A percentile compares a stretch with the other conserved stretches of the same genome.
phyloP scores from a whole-genome alignment of 2,329 filamentous ascomycete genomes.

The Claviceps humidiphila region DNA sequence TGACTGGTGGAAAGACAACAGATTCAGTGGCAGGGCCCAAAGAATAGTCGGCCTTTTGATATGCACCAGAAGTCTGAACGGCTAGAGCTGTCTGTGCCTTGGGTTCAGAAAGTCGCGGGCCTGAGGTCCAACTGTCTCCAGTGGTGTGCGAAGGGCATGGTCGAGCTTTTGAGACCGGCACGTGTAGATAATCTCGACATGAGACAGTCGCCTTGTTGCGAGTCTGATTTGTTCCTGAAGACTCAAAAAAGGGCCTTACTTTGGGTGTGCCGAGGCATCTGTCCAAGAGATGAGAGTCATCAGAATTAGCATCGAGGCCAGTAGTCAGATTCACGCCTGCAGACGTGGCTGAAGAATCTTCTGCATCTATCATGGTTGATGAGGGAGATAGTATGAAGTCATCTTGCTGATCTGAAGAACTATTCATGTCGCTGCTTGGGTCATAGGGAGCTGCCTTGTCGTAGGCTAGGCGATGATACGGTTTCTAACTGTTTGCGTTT shows the following conservation, averaged over 20 bases:
- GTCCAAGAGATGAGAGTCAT: neutral
- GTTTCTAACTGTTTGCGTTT: neutral
- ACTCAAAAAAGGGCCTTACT: neutral
- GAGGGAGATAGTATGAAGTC: conserved; percentile 3
- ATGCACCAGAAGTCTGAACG: neutral
- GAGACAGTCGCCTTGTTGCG: neutral
- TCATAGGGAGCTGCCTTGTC: conserved; percentile 12
- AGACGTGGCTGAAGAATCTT: neutral
- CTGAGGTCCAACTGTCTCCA: neutral
- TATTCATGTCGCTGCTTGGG: neutral
- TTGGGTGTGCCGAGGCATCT: neutral
- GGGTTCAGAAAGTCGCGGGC: neutral
- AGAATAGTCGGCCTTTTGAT: neutral
- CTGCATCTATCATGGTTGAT: conserved; percentile 4
- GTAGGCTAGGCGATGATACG: conserved; percentile 1
- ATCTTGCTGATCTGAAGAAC: neutral
- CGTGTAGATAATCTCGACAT: neutral
- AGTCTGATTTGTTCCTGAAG: neutral
- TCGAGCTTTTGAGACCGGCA: conserved; percentile 12
- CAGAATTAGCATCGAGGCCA: neutral
- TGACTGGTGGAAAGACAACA: neutral
- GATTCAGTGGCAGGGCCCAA: neutral
- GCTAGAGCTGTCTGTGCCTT: neutral
- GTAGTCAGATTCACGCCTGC: neutral
- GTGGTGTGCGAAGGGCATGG: conserved; percentile 7